These are phyloP conservation scores for Diaporthe amygdali DNA, from an alignment of 2,329 filamentous ascomycete genomes.

Conservation along the genomic window DNA sequence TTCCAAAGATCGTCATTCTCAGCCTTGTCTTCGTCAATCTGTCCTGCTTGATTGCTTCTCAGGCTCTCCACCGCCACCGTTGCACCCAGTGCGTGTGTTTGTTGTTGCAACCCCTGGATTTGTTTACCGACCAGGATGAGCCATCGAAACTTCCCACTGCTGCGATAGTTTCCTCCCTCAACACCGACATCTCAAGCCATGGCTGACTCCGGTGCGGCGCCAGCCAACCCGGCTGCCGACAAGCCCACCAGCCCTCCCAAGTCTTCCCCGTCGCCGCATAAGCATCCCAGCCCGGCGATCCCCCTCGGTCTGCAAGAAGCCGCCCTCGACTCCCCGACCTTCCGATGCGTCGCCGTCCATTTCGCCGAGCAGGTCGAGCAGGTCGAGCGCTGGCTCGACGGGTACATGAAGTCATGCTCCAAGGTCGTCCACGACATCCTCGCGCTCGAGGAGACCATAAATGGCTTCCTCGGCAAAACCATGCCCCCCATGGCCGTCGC, in stretches of 20 bases:
- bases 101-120: conserved; percentile 12
- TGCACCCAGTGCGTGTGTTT: not conserved
- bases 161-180: conserved; percentile 3
- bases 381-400: conserved; percentile 89
- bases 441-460: conserved; percentile 79
- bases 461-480: conserved; percentile 75
- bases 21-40: not conserved
- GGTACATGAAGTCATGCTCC: conserved; percentile 57
- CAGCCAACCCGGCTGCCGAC: conserved; percentile 12
- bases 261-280: not conserved
- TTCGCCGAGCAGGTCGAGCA: conserved; percentile 91
- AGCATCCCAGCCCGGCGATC: conserved; percentile 47
- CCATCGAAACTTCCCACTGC: not conserved
- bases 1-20: not conserved
- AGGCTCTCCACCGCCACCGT: not conserved
- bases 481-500: conserved; percentile 71
- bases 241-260: not conserved
- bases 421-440: conserved; percentile 67
- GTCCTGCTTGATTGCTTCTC: not conserved
- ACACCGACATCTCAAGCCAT: conserved; percentile 4
- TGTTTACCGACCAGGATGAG: conserved; percentile 14
- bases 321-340: conserved; percentile 93
- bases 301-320: conserved; percentile 94
- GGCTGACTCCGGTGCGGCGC: conserved; percentile 19
- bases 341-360: conserved; percentile 84